Evolutionary conservation across 805 yeast species (phyloP), one percentile per base, ranked within the genome.

Genomic region (Barnettozyma vustinii): DNA sequence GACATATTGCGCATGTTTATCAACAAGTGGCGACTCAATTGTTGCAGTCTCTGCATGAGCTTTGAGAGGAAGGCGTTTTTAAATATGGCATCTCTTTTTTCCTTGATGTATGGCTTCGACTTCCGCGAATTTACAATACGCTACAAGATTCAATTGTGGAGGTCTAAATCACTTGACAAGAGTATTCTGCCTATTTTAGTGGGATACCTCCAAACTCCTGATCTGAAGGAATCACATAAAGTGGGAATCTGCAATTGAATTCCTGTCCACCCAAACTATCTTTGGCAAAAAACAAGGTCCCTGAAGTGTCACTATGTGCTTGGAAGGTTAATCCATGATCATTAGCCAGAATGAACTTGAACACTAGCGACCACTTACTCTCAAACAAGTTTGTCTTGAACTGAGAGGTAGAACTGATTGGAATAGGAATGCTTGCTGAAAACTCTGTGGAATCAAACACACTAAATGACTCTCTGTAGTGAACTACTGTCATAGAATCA

Each of bases 141-240:
- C 37, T n/a, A 33, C 25, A 23, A 23, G 7, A 23, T 23, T 23
- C 8, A 23, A 23, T 8, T 23, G 25, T 8, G 5, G 25, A 23
- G 25, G 25, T 23, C 25, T 23, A 5, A 8, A 5, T 23, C 25
- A n/a, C 12, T 10, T 21, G 2, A 21, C 30, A 21, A 12, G 26
- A 18, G 15, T 35, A 20, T 32, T 39, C 8, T 13, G 21, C 40
- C n/a, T 45, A 37, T 18, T 19, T 15, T 37, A 54, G 40, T 41
- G 66, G 65, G 63, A 77, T 67, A 8, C 81, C 82, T 36, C 79
- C 79, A 52, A 75, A 71, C 52, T 71, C 75, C 39, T 69, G 66
- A 35, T 72, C 66, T 5, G 77, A 62, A 1, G 81, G 80, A 16
- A 76, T 53, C 1, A 78, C 67, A 21, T 64, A 60, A 1, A 78